Base-by-base conservation (phyloP, 2,329 filamentous ascomycete genomes). In the Didymella keratinophila region DNA sequence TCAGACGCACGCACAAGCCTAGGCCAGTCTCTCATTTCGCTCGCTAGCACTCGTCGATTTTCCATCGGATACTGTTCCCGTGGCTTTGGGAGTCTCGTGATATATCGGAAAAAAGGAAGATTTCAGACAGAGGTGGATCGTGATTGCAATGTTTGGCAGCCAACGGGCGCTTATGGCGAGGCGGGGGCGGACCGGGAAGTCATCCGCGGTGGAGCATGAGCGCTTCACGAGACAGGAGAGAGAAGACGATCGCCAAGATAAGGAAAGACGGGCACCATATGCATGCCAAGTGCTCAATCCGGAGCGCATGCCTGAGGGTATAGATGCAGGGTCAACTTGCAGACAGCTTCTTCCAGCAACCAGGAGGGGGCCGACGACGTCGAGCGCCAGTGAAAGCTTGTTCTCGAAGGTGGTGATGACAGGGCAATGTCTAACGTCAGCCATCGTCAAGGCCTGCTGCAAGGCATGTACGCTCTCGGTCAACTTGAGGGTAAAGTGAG, bases 261-360 rank as follows among this genome's bases (percentile, higher is more conserved):
- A 16, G 39, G 20, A 21, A 23, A 39, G 32, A 46, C 23, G n/a
- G 32, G 42, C 14, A 23, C 32, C 12, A 23, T 34, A 39, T 49
- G 39, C 39, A 58, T 53, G 56, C 56, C 56, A 58, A 53, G 56
- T 50, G 50, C 18, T 45, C 49, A 34, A 18, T n/a, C 21, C 37
- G 27, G 43, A 41, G 39, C 27, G 37, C 49, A 50, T 50, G 50
- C 45, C 45, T 50, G 7, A 18, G 21, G 50, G 4, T 16, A 8
- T 28, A 7, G 36, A 58, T 50, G 56, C 56, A 58, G 56, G 56
- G 56, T 46, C 30, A 42, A 27, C 50, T 45, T 46, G 56, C 56
- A 53, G 45, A 32, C 25, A 46, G 30, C 45, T 58, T 53, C 56
- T 50, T 53, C 27, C 36, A n/a, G 39, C 50, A 41, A 28, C 20